These are phyloP conservation scores for Aspergillus latus DNA, from an alignment of 2,329 filamentous ascomycete species.

Conservation along the genomic window DNA sequence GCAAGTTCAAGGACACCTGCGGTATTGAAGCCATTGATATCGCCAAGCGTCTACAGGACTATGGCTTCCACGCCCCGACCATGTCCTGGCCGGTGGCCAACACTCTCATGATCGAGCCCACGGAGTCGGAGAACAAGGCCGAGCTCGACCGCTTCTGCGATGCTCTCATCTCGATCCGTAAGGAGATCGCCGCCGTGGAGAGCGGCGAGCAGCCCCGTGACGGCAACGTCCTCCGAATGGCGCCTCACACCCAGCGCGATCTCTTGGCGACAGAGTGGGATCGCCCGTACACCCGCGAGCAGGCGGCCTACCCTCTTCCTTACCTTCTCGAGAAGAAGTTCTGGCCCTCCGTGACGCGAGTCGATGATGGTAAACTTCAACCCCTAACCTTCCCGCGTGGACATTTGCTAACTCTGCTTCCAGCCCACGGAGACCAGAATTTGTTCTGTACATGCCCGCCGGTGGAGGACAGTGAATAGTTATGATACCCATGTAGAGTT, in stretches of 20 bases:
- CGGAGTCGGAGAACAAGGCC: constrained; percentile 86
- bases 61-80: constrained; percentile 94
- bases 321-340: constrained; percentile 95
- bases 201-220: constrained; percentile 71
- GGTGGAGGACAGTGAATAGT: constrained; percentile 59
- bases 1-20: constrained; percentile 77
- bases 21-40: constrained; percentile 92
- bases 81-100: constrained; percentile 97
- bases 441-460: constrained; percentile 93
- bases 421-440: constrained; percentile 86
- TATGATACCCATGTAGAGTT: constrained; percentile 38
- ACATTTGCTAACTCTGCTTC: constrained; percentile 26
- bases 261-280: constrained; percentile 76
- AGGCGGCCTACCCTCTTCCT: constrained; percentile 80
- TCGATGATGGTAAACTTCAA: constrained; percentile 73
- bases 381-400: no score
- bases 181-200: constrained; percentile 82
- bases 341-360: constrained; percentile 82
- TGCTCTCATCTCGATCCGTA: constrained; percentile 79
- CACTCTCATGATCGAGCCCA: constrained; percentile 97
- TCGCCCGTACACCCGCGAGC: constrained; percentile 74
- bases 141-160: constrained; percentile 94
- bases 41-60: constrained; percentile 94
- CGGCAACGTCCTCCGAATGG: constrained; percentile 82
- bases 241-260: constrained; percentile 82